phyloP scores from a whole-genome alignment of 768 basidiomycete genomes.

The Trametes villosa region DNA sequence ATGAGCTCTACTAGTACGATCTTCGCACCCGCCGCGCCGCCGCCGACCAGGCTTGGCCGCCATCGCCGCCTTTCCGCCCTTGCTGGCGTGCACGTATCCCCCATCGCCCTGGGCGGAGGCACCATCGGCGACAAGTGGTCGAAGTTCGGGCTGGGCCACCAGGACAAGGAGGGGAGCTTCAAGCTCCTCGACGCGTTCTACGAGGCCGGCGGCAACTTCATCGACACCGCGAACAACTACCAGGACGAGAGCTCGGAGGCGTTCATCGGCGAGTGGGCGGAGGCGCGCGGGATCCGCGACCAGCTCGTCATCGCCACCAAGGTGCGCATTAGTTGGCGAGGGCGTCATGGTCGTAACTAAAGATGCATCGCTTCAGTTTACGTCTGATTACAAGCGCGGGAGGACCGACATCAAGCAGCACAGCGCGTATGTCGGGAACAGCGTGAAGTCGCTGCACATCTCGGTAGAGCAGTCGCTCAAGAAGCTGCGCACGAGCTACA shows the following conservation, averaged over 20 bases:
- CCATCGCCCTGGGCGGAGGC: conserved; percentile 44
- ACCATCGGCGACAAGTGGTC: conserved; percentile 45
- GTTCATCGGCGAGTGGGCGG: conserved; percentile 49
- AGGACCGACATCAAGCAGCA: conserved; percentile 30
- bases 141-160: conserved; percentile 34
- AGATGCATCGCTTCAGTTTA: conserved; percentile 28
- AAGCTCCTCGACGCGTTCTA: conserved; percentile 32
- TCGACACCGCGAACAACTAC: conserved; percentile 41
- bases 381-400: conserved; percentile 32
- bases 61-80: conserved; percentile 40
- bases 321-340: conserved; percentile 14
- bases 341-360: not conserved
- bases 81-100: conserved; percentile 44
- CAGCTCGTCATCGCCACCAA: conserved; percentile 40
- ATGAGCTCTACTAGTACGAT: no score
- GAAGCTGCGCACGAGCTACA: conserved; percentile 62
- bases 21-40: conserved; percentile 22
- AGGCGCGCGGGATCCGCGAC: conserved; percentile 40
- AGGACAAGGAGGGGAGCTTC: conserved; percentile 43
- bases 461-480: conserved; percentile 43
- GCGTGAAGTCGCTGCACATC: conserved; percentile 38
- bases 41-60: conserved; percentile 34
- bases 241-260: conserved; percentile 42
- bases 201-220: conserved; percentile 40
- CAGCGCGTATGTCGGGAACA: conserved; percentile 49